Evolutionary conservation across 768 basidiomycete species (phyloP), one percentile per base, ranked within the genome.

Genomic region (Tulasnella sp.): DNA sequence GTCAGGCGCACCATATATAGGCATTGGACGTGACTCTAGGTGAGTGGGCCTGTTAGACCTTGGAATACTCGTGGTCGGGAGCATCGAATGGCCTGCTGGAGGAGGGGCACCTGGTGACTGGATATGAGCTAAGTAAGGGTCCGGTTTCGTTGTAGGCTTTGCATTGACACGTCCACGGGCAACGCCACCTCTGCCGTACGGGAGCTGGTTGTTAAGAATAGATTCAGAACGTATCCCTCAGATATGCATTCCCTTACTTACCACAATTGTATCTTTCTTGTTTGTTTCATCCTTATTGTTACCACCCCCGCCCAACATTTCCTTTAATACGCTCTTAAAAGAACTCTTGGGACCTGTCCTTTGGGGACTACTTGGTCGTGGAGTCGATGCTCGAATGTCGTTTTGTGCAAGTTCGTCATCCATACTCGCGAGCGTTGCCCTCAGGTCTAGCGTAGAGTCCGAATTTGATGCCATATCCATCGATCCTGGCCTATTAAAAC

Each of bases 51-150:
- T n/a, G n/a, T n/a, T n/a, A n/a, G n/a, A n/a, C n/a, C n/a, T n/a
- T n/a, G n/a, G n/a, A n/a, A n/a, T n/a, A n/a, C n/a, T n/a, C n/a
- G n/a, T n/a, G n/a, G n/a, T n/a, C n/a, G 49, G 49, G 44, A 51
- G 49, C 24, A 41, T 28, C n/a, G 35, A 19, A 7, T 28, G 27
- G 27, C 35, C 28, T 15, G 34, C 25, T n/a, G 29, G 29, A 10
- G 49, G 25, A 29, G 49, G 40, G 5, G 37, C 24, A 13, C 27
- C 39, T n/a, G n/a, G n/a, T 22, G n/a, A 41, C 2, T 39, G 27
- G n/a, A 41, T 25, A 34, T 51, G 49, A 19, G 49, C 39, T 39
- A 32, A 41, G 49, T 51, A 51, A 6, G 49, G 49, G 27, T 51
- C 49, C 19, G 29, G 37, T 29, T 41, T 51, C 27, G 3, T 20